phyloP scores from a whole-genome alignment of 768 basidiomycete species.

The Strobilomyces echinocephalus region DNA sequence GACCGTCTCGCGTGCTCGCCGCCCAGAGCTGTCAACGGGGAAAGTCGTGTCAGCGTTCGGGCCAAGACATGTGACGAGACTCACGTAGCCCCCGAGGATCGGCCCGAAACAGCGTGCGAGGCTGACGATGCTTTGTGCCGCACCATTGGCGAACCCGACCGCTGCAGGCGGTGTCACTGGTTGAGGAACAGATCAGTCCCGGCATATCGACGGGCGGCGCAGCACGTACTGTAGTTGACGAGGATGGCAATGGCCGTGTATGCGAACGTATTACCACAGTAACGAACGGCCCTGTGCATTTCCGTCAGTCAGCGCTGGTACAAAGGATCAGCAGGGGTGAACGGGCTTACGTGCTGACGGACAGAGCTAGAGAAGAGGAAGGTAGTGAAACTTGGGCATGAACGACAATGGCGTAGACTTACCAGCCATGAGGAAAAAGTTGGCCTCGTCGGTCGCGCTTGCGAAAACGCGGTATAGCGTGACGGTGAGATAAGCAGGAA shows the following conservation, averaged over 20 bases:
- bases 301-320: background rate
- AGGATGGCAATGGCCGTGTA: slow-evolving; percentile 90
- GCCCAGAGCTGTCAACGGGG: slow-evolving; percentile 59
- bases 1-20: slow-evolving; percentile 59
- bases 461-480: slow-evolving; percentile 70
- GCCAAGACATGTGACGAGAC: background rate
- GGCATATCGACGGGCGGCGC: background rate
- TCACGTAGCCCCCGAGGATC: slow-evolving; percentile 75
- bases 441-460: slow-evolving; percentile 63
- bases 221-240: slow-evolving; percentile 71
- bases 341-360: slow-evolving; percentile 71
- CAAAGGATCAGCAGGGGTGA: background rate
- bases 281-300: slow-evolving; percentile 67
- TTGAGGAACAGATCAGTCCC: background rate
- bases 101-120: slow-evolving; percentile 90
- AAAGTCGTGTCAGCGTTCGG: background rate
- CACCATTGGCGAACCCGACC: slow-evolving; percentile 89
- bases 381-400: background rate
- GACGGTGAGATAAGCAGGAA: slow-evolving; percentile 85
- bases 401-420: slow-evolving; percentile 22
- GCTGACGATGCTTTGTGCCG: slow-evolving; percentile 93
- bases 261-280: slow-evolving; percentile 81
- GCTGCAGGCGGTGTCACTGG: slow-evolving; percentile 87
- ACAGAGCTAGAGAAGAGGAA: slow-evolving; percentile 45
- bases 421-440: slow-evolving; percentile 79